Evolutionary conservation across 352 stramenopile species (phyloP), one percentile per base, ranked within the genome.

Genomic region (Phytophthora lateralis): DNA sequence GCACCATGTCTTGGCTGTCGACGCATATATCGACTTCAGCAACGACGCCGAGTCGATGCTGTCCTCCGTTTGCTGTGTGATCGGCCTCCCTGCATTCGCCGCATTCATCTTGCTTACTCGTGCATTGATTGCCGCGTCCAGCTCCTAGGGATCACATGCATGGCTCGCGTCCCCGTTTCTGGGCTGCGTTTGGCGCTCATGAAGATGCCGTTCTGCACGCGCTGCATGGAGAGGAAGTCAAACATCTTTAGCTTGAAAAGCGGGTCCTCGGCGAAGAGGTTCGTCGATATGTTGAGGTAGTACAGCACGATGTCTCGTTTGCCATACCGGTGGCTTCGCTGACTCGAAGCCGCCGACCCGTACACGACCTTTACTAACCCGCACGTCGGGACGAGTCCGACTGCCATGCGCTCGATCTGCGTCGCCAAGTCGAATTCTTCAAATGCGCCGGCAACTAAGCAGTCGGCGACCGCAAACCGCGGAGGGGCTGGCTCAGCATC

Each of bases 181-280:
- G 61, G 57, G 21, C 67, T 39, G 21, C 56, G 66, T 3, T 51
- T 46, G 30, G 66, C 55, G 20, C 60, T 52, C 0, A 75, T 45
- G 17, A 69, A 75, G 1, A 65, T 39, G 12, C 57, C 39, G 17
- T 21, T 54, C 30, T 71, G 66, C 2, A 71, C 57, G 3, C 61
- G 66, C 11, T 18, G 27, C 12, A 30, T 60, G 0, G 55, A 52
- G 1, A 75, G 32, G 26, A 46, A 60, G 42, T 71, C 66, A 20
- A 71, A 71, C 66, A 75, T 75, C 9, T 42, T n/a, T 7, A 75
- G 9, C 26, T 71, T 75, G 47, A 65, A 75, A 12, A 71, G 12
- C 26, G 26, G 26, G 26, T 30, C 26, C 4, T 30, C 6, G 26
- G 26, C 4, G 26, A 30, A 30, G 26, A 30, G 32, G 15, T 69